These are phyloP conservation scores for Seiridium unicorne DNA, from an alignment of 2,329 filamentous ascomycete genomes.

Conservation along the genomic window DNA sequence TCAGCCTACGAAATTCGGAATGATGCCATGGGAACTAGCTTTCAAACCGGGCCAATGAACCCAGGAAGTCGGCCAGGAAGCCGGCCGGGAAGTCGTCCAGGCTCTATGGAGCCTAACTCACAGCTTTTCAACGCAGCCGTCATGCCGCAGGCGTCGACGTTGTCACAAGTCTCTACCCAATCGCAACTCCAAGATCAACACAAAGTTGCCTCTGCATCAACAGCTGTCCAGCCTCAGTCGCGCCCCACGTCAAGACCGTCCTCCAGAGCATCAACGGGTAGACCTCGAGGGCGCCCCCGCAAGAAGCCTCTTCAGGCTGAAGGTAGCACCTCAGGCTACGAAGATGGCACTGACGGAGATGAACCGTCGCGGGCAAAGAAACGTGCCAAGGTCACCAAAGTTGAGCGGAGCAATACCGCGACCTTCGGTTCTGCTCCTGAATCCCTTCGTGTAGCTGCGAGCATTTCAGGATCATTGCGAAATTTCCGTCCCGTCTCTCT, in stretches of 20 bases:
- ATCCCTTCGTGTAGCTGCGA: conserved; percentile 85
- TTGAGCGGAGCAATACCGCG: conserved; percentile 68
- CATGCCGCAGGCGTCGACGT: not conserved
- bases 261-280: conserved; percentile 49
- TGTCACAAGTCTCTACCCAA: conserved; percentile 11
- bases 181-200: conserved; percentile 7
- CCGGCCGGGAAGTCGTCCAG: conserved; percentile 30
- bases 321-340: conserved; percentile 73
- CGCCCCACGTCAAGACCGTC: conserved; percentile 59
- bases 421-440: conserved; percentile 73
- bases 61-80: conserved; percentile 46
- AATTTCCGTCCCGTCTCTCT: conserved; percentile 73
- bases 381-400: conserved; percentile 73
- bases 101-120: conserved; percentile 22
- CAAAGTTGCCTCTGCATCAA: conserved; percentile 5
- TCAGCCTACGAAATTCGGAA: conserved; percentile 21
- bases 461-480: conserved; percentile 83
- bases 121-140: not conserved
- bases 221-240: conserved; percentile 11
- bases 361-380: conserved; percentile 64
- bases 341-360: conserved; percentile 63
- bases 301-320: conserved; percentile 47
- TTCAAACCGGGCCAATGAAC: conserved; percentile 45
- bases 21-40: conserved; percentile 18
- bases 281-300: conserved; percentile 54